These are phyloP conservation scores for Stramenopiles sp. DNA, from an alignment of 352 stramenopile genomes.

Conservation along the genomic window DNA sequence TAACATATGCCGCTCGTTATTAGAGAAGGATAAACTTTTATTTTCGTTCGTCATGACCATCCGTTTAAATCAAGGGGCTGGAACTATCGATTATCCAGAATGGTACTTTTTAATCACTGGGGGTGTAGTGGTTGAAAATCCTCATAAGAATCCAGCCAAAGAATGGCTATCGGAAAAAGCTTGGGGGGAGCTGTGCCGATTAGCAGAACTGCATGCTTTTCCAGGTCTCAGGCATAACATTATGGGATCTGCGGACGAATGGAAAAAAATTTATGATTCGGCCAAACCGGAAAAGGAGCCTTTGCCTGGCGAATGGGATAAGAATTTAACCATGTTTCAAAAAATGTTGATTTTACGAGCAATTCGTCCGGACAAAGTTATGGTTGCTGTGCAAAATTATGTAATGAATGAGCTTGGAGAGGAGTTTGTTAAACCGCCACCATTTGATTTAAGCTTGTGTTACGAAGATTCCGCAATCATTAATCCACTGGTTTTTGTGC, in stretches of 20 bases:
- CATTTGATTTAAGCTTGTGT: constrained; percentile 66
- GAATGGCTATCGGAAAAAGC: constrained; percentile 73
- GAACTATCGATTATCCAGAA: constrained; percentile 50
- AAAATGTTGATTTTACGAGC: constrained; percentile 71
- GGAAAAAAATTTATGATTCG: constrained; percentile 65
- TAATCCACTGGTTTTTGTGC: constrained; percentile 81
- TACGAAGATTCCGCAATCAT: constrained; percentile 58
- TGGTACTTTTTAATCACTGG: constrained; percentile 83
- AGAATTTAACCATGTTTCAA: constrained; percentile 66
- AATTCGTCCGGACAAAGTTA: constrained; percentile 66
- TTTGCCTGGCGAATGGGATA: constrained; percentile 65
- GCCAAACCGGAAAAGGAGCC: constrained; percentile 63
- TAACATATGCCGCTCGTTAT: constrained; percentile 78
- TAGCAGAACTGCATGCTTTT: constrained; percentile 53
- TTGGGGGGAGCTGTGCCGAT: constrained; percentile 70
- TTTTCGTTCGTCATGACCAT: constrained; percentile 75
- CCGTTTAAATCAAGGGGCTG: constrained; percentile 52
- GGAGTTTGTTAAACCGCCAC: constrained; percentile 71
- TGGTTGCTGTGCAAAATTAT: constrained; percentile 72
- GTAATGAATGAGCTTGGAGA: constrained; percentile 65
- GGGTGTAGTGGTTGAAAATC: constrained; percentile 61
- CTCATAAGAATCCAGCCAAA: constrained; percentile 53
- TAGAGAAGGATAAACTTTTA: constrained; percentile 83
- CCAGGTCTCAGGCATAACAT: constrained; percentile 55
- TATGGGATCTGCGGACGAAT: constrained; percentile 40